phyloP scores from a whole-genome alignment of 208 protist genomes.

The Trypanosoma melophagium region DNA sequence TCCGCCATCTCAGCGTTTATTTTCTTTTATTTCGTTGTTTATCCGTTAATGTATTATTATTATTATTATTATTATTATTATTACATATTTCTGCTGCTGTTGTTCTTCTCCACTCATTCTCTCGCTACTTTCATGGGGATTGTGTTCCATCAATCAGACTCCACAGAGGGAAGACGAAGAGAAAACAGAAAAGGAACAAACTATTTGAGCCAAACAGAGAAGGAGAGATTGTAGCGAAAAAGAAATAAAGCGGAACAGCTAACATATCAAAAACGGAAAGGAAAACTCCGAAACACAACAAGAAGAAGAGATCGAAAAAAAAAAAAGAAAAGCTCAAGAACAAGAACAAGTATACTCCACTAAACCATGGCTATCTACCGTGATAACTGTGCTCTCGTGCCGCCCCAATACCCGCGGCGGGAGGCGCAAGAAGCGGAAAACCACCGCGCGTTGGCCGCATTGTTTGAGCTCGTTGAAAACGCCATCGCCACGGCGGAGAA shows the following conservation, averaged over 20 bases:
- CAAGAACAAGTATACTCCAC: constrained; percentile 14
- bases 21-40: not conserved
- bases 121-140: not conserved
- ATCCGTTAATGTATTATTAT: not conserved
- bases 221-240: too few species aligned
- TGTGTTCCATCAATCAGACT: too few species aligned
- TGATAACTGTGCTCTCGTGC: constrained; percentile 34
- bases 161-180: too few species aligned
- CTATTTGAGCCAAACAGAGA: too few species aligned
- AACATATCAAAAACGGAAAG: not conserved
- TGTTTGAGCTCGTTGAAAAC: constrained; percentile 58
- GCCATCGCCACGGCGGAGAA: constrained; percentile 72
- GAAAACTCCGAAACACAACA: not conserved
- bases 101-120: not conserved
- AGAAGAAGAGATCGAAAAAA: constrained; percentile 10
- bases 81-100: not conserved
- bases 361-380: constrained; percentile 17
- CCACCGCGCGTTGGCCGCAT: constrained; percentile 42
- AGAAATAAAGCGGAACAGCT: too few species aligned
- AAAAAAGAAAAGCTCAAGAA: constrained; percentile 5
- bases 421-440: constrained; percentile 72
- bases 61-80: not conserved
- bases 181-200: too few species aligned
- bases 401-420: constrained; percentile 54
- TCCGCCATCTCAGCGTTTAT: constrained; percentile 10